Evolutionary conservation across 2,329 filamentous ascomycete species (phyloP).

Genomic region (Bipolaris zeicola): DNA sequence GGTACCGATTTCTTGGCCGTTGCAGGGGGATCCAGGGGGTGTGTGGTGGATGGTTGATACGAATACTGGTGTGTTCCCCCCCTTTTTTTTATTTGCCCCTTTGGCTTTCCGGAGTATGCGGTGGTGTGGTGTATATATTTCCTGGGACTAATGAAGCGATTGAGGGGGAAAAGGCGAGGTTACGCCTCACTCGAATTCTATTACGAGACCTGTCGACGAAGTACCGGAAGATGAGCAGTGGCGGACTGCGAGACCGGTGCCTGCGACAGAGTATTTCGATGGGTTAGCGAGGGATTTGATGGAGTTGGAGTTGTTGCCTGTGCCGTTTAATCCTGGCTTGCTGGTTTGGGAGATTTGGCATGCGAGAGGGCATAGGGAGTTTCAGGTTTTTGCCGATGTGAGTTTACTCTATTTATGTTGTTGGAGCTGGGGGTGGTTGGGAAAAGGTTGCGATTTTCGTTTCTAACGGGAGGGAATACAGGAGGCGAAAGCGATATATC

Average conservation of each 20-base stretch:
- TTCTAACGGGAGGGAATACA: background rate
- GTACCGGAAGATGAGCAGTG: background rate
- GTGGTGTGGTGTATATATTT: too few relatives aligned
- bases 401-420: too few relatives aligned
- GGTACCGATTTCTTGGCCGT: background rate
- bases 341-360: background rate
- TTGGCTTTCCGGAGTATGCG: too few relatives aligned
- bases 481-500: background rate
- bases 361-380: background rate
- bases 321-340: background rate
- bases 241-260: background rate
- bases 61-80: background rate
- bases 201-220: background rate
- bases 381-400: background rate
- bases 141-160: too few relatives aligned
- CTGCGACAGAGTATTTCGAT: background rate
- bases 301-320: background rate
- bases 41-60: constrained; percentile 6
- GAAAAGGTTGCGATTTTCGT: background rate
- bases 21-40: background rate
- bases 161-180: background rate
- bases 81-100: too few relatives aligned
- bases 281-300: background rate
- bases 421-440: background rate
- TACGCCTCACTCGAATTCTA: background rate